Evolutionary conservation across 805 yeast species (phyloP), one percentile per base, ranked within the genome.

Genomic region (Brettanomyces naardenensis): DNA sequence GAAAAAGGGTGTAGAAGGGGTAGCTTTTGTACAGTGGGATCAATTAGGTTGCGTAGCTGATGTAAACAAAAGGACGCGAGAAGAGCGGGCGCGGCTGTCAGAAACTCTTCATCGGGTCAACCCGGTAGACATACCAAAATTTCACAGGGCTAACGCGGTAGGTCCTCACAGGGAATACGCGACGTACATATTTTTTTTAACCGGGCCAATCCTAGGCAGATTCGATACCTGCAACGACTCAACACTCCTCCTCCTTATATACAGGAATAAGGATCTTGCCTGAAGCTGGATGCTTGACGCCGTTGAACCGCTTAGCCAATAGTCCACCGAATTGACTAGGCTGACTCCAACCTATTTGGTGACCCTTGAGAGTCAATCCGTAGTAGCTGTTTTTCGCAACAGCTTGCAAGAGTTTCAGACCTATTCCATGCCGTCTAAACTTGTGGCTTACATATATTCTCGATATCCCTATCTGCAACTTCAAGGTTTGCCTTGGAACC

Each of bases 291-390:
- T 78, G 83, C 18, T 40, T 51, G 2, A 66, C 70, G 0, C 79
- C 75, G 47, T 73, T 75, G 52, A 73, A 80, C 25, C 51, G 56
- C 28, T 52, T 54, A 0, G 85, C 83, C 19, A 80, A 58, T 38
- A 65, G 62, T 1, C 74, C 73, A 0, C 88, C 88, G 33, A 68
- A 64, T 27, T 64, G 68, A 43, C 83, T 75, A 0, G 87, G 87
- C 52, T 80, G 88, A 28, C 83, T 76, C 70, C 83, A 80, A 1
- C 76, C 81, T 7, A 80, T 49, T 37, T 71, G 66, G 18, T 44
- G 44, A 38, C 53, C 65, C 1, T 56, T 54, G 6, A 78, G 45
- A 0, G 15, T 31, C 35, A 66, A 52, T 0, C 83, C 85, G 46
- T 70, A 71, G 1, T 76, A 54, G 13, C 71, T 57, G 38, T 71